Conservation (phyloP, 2,329 filamentous ascomycete genomes). For the Chrysoporthe austroafricana region DNA sequence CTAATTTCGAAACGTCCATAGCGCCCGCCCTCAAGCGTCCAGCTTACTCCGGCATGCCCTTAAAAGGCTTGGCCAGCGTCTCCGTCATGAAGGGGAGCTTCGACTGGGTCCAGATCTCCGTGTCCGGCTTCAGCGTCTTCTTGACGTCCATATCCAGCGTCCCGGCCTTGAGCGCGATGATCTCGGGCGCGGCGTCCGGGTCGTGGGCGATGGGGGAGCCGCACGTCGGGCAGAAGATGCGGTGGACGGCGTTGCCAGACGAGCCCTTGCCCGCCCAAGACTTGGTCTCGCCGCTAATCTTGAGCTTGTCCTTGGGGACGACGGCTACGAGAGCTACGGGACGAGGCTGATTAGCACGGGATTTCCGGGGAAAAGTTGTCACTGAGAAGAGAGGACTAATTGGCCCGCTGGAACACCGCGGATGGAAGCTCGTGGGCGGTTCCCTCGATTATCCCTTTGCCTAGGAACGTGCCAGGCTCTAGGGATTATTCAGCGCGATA, state of each 20-base stretch:
- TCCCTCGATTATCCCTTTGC: background rate
- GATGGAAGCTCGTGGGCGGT: background rate
- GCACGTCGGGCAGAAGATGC: constrained; percentile 71
- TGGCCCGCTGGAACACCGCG: background rate
- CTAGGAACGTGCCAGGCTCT: no score
- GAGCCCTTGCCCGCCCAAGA: constrained; percentile 62
- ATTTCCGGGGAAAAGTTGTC: background rate
- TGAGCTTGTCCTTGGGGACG: constrained; percentile 68
- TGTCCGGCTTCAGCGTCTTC: constrained; percentile 69
- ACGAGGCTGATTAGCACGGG: background rate
- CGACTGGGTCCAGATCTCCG: constrained; percentile 70
- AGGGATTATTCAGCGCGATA: no score
- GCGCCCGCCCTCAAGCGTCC: background rate
- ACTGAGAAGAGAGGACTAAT: background rate
- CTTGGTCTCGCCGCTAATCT: constrained; percentile 66
- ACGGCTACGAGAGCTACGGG: constrained; percentile 64
- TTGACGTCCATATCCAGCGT: constrained; percentile 67
- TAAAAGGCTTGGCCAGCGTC: constrained; percentile 64
- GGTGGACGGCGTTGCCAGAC: constrained; percentile 67
- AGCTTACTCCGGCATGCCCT: constrained; percentile 63
- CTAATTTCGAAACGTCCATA: background rate
- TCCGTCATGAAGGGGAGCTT: constrained; percentile 74
- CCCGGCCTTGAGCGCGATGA: constrained; percentile 71
- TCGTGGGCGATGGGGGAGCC: constrained; percentile 73
- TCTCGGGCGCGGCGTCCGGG: constrained; percentile 69